phyloP scores from a whole-genome alignment of 2,329 filamentous ascomycete species.

The Cladorrhinum sp. region DNA sequence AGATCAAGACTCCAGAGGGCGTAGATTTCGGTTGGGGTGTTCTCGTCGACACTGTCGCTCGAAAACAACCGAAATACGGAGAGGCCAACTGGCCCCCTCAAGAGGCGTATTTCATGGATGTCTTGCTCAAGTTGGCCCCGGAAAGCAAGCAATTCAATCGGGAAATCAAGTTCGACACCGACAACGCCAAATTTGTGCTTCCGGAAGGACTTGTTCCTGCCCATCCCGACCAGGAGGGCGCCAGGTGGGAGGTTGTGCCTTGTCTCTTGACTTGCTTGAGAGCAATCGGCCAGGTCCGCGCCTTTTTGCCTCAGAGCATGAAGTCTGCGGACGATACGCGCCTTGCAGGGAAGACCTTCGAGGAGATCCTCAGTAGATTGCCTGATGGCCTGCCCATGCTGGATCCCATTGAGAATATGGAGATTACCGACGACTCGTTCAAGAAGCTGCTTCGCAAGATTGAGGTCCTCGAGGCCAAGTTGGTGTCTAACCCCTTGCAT shows the following conservation, averaged over 20 bases:
- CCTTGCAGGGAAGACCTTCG: conserved; percentile 66
- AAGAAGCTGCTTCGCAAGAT: conserved; percentile 94
- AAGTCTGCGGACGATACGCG: conserved; percentile 62
- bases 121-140: conserved; percentile 63
- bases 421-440: conserved; percentile 86
- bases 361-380: conserved; percentile 82
- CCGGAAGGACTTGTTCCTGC: conserved; percentile 64
- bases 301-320: conserved; percentile 79
- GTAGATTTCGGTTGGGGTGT: conserved; percentile 94
- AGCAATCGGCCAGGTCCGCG: conserved; percentile 75
- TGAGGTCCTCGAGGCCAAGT: conserved; percentile 87
- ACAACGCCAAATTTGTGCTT: conserved; percentile 41
- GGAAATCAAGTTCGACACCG: conserved; percentile 30
- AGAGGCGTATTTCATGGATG: conserved; percentile 78
- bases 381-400: conserved; percentile 86
- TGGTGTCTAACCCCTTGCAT: conserved; percentile 87
- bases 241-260: conserved; percentile 78
- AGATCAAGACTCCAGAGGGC: conserved; percentile 72
- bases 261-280: conserved; percentile 84
- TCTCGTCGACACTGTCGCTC: conserved; percentile 68
- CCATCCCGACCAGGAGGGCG: conserved; percentile 60
- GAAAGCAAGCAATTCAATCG: conserved; percentile 46
- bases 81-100: conserved; percentile 69
- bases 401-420: conserved; percentile 95
- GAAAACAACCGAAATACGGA: conserved; percentile 64